Percentiles rank a stretch among this genome's conserved stretches.
phyloP scores from a whole-genome alignment of 116 monocot species.

The Zostera marina region DNA sequence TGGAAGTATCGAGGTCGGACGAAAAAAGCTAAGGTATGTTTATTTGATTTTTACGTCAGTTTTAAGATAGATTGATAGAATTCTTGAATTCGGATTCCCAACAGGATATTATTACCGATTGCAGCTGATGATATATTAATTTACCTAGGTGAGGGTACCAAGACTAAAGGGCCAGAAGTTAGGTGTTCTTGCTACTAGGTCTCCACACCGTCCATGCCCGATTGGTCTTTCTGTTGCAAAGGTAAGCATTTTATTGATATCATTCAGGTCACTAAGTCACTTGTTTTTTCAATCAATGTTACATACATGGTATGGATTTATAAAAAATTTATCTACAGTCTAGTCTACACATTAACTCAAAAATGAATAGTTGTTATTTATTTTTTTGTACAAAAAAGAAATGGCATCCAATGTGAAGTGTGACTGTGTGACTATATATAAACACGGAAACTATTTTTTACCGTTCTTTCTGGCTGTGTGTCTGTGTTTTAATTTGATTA shows the following conservation, averaged over 20 bases:
- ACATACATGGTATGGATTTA: neutral
- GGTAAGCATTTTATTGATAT: slow-evolving; percentile 21
- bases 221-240: slow-evolving; percentile 92
- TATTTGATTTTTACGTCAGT: neutral
- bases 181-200: slow-evolving; percentile 91
- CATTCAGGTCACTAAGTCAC: neutral
- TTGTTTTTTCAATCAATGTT: neutral
- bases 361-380: too few species aligned
- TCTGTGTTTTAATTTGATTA: too few species aligned
- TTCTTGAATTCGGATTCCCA: too few species aligned
- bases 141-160: slow-evolving; percentile 75
- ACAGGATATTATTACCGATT: too few species aligned
- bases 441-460: too few species aligned
- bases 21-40: slow-evolving; percentile 79
- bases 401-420: too few species aligned
- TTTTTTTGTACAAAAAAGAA: too few species aligned
- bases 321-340: too few species aligned
- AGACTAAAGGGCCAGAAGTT: slow-evolving; percentile 77
- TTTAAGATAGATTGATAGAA: neutral
- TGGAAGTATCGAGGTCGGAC: slow-evolving; percentile 73
- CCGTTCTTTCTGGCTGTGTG: too few species aligned
- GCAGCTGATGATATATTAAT: neutral
- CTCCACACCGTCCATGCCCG: slow-evolving; percentile 90
- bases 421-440: too few species aligned
- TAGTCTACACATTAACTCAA: too few species aligned